Conservation (phyloP, 2,329 filamentous ascomycete genomes). For the Calonectria leucothoes region DNA sequence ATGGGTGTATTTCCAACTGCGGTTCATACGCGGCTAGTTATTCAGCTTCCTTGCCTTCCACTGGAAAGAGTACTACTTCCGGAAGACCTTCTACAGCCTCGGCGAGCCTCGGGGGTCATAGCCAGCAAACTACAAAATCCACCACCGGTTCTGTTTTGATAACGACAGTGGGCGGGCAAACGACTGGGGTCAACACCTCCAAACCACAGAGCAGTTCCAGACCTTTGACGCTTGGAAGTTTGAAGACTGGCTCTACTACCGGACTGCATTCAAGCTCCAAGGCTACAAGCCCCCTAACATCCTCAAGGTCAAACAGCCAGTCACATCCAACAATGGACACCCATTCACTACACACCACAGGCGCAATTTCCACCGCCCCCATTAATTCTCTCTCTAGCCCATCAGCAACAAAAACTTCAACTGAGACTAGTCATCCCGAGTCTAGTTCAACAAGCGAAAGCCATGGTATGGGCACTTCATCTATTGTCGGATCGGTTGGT, state of each 20-base stretch:
- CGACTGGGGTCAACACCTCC: neutral
- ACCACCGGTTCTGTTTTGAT: neutral
- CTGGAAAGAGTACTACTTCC: neutral
- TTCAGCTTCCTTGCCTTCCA: neutral
- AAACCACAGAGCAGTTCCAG: neutral
- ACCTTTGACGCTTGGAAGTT: neutral
- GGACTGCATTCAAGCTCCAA: neutral
- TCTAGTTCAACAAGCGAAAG: neutral
- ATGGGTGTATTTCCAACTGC: conserved; percentile 46
- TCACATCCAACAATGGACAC: neutral
- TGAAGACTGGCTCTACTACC: neutral
- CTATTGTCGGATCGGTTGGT: neutral
- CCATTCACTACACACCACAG: neutral
- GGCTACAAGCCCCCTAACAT: no score
- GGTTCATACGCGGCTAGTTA: conserved; percentile 35
- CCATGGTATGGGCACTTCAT: neutral
- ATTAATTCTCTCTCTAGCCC: neutral
- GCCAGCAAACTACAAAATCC: neutral
- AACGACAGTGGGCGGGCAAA: neutral
- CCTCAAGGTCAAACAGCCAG: no score
- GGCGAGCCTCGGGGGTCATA: neutral
- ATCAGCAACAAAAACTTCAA: neutral
- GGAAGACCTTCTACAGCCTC: neutral
- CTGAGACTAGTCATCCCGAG: neutral
- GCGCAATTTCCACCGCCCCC: neutral